Base-by-base conservation (phyloP, 805 yeast species). In the Danielia oregonensis region DNA sequence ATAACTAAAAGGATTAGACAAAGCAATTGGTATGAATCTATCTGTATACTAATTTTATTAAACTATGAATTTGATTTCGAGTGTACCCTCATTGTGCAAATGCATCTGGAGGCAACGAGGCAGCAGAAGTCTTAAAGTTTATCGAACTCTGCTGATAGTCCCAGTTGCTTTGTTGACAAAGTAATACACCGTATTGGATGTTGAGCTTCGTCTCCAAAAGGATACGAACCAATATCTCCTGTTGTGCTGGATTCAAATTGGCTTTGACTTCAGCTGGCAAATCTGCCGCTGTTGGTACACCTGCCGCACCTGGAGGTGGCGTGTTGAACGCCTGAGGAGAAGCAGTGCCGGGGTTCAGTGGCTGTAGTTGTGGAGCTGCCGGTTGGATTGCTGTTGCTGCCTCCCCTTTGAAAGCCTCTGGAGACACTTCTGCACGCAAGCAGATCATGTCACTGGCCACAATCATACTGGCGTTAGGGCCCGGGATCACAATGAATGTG, bases 101-200 rank as follows among this genome's bases (percentile, higher is more conserved):
- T 1, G 74, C 74, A 15, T 65, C 70, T 14, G 63, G 54, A 4
- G 74, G 74, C 29, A 68, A 57, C 3, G 68, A 74, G 6, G 67
- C 68, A n/a, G 70, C 72, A 23, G 86, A 82, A 46, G 74, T 78
- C 46, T 78, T 74, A 61, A 91, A 91, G 36, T 85, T 80, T 28
- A 70, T 70, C 10, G 77, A 63, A 17, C 96, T 89, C 34, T 65
- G 70, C 17, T 76, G 78, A 47, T 77, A 80, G 57, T 85, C 82
- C 89, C 94, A 89, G 35, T 76, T 72, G 51, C 95, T 86, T 57
- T 88, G 96, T 55, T 87, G 88, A 37, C 88, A 82, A 25, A 93
- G 71, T 84, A 89, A 76, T 17, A 79, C 63, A 0, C 91, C 85
- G 56, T 79, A 89, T 49, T 85, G 84, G n/a, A 84, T 67, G 46